phyloP scores from a whole-genome alignment of 1,139 yeast species.

The Meyerozyma carpophila region DNA sequence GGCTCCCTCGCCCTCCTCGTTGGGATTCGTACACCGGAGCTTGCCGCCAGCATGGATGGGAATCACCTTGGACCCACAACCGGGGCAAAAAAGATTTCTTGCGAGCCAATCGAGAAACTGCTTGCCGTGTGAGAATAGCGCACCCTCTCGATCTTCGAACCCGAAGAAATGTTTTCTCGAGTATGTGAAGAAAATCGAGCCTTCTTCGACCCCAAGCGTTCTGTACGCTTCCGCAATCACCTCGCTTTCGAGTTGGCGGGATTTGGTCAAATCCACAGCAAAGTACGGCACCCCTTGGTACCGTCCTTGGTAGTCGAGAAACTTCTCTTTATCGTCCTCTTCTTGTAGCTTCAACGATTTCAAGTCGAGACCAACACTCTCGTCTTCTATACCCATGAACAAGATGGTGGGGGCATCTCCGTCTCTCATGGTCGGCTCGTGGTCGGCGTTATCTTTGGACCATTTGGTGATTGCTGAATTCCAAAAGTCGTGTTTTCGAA shows the following conservation, averaged over 20 bases:
- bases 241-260: constrained; percentile 18
- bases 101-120: constrained; percentile 84
- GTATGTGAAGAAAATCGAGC: constrained; percentile 23
- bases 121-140: constrained; percentile 72
- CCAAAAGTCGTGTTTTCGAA: constrained; percentile 5
- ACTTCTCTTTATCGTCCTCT: constrained; percentile 20
- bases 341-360: constrained; percentile 24
- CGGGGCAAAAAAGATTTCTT: constrained; percentile 77
- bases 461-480: constrained; percentile 11
- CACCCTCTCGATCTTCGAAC: constrained; percentile 46
- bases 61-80: constrained; percentile 71
- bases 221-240: constrained; percentile 14
- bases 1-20: constrained; percentile 15
- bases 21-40: constrained; percentile 49
- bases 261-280: constrained; percentile 61
- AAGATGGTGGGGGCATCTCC: constrained; percentile 39
- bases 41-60: constrained; percentile 83
- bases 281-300: constrained; percentile 73
- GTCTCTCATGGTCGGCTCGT: constrained; percentile 26
- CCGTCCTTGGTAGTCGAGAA: constrained; percentile 38
- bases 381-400: constrained; percentile 67
- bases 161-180: constrained; percentile 33
- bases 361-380: constrained; percentile 35
- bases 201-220: constrained; percentile 11
- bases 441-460: constrained; percentile 14